Evolutionary conservation across 352 stramenopile genomes (phyloP).

Genomic region (Phytophthora meadii): DNA sequence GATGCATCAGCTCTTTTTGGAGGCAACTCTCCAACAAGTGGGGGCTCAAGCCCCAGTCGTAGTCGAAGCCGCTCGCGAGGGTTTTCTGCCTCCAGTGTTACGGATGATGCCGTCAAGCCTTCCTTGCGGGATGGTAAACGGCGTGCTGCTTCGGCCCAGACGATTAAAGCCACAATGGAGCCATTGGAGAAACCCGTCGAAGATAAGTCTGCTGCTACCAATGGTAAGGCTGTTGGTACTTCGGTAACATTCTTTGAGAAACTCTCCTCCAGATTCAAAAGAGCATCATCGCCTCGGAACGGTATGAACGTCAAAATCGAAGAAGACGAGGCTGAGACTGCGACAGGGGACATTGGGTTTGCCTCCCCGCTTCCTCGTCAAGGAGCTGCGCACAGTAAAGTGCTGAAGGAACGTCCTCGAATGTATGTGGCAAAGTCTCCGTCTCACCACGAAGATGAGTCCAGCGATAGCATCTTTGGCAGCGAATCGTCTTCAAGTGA

Average conservation of each 20-base stretch:
- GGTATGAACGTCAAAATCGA: slow-evolving; percentile 30
- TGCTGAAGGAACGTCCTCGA: slow-evolving; percentile 67
- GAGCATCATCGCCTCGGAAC: slow-evolving; percentile 59
- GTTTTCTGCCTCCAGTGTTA: slow-evolving; percentile 44
- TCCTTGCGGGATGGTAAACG: slow-evolving; percentile 43
- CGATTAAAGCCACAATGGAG: slow-evolving; percentile 38
- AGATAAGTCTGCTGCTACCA: slow-evolving; percentile 35
- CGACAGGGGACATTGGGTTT: slow-evolving; percentile 27
- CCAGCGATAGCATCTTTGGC: slow-evolving; percentile 88
- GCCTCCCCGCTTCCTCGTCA: slow-evolving; percentile 34
- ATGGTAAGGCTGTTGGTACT: slow-evolving; percentile 40
- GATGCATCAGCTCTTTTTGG: not conserved
- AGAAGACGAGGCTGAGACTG: slow-evolving; percentile 25
- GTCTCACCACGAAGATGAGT: slow-evolving; percentile 80
- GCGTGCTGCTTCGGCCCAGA: slow-evolving; percentile 40
- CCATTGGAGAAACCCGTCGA: slow-evolving; percentile 36
- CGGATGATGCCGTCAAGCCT: slow-evolving; percentile 30
- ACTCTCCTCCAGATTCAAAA: slow-evolving; percentile 84
- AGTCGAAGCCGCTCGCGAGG: slow-evolving; percentile 35
- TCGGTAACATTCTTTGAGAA: slow-evolving; percentile 88
- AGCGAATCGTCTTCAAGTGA: slow-evolving; percentile 67
- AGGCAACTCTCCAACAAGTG: slow-evolving; percentile 20
- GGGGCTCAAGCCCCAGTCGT: slow-evolving; percentile 27
- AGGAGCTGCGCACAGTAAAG: slow-evolving; percentile 41
- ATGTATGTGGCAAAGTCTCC: slow-evolving; percentile 82